Percentiles rank a stretch among this genome's conserved stretches.
Conservation (phyloP, 164 flowering plant genomes). For the Litsea cubeba region DNA sequence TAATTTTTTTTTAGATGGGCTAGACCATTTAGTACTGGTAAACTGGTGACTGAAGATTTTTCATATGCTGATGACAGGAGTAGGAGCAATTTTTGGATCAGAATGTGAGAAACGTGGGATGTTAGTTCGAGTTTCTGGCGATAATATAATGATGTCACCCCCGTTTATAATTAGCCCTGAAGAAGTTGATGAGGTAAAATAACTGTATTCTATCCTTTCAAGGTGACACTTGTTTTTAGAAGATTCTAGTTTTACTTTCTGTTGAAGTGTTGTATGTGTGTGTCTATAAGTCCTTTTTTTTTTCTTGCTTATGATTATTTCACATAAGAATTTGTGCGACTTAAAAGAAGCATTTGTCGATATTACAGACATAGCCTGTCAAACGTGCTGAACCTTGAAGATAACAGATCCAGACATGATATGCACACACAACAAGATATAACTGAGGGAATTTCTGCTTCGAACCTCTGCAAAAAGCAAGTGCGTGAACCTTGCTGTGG, state of each 20-base stretch:
- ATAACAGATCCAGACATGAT: too few species aligned
- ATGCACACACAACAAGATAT: too few species aligned
- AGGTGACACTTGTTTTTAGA: not conserved
- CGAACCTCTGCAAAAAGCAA: too few species aligned
- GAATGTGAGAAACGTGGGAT: slow-evolving; percentile 85
- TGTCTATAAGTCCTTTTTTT: too few species aligned
- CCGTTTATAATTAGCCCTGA: slow-evolving; percentile 68
- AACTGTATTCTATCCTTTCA: not conserved
- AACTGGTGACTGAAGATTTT: not conserved
- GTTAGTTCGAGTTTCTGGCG: slow-evolving; percentile 93
- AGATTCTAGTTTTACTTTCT: not conserved
- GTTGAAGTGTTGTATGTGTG: too few species aligned
- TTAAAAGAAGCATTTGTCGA: too few species aligned
- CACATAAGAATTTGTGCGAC: too few species aligned
- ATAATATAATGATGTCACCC: slow-evolving; percentile 88
- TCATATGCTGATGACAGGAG: slow-evolving; percentile 37
- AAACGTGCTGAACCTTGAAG: too few species aligned
- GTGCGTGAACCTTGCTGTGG: too few species aligned
- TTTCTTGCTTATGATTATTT: too few species aligned
- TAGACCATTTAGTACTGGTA: not conserved
- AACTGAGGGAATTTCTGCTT: too few species aligned
- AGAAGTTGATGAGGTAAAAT: slow-evolving; percentile 71
- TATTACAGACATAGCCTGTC: too few species aligned
- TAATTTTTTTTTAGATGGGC: not conserved
- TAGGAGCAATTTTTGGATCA: slow-evolving; percentile 84